Evolutionary conservation across 164 flowering plant genomes (phyloP).

Genomic region (Macadamia integrifolia): DNA sequence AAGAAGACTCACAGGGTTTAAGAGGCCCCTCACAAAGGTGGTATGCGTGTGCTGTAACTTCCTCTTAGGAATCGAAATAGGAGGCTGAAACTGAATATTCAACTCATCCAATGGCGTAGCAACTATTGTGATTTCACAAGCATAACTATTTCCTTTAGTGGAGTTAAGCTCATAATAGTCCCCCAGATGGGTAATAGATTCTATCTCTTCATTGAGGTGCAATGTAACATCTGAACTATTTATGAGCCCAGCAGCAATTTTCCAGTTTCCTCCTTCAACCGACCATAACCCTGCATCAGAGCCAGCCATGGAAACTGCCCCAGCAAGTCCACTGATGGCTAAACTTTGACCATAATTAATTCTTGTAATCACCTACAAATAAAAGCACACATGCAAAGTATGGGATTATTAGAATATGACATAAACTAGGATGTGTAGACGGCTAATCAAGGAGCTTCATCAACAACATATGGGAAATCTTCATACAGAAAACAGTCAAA

Average conservation of each 20-base stretch:
- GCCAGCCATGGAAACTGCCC: constrained; percentile 96
- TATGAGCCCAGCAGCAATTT: constrained; percentile 82
- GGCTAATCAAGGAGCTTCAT: not conserved
- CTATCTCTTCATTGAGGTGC: constrained; percentile 77
- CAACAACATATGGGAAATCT: not conserved
- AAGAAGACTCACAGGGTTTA: constrained; percentile 65
- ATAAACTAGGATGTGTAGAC: constrained; percentile 4
- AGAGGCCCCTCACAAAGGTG: constrained; percentile 79
- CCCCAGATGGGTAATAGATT: constrained; percentile 52
- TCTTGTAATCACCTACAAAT: constrained; percentile 85
- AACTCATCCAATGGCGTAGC: constrained; percentile 68
- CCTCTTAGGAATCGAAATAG: constrained; percentile 63
- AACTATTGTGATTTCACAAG: constrained; percentile 65
- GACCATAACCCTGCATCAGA: constrained; percentile 86
- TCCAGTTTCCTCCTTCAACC: constrained; percentile 91
- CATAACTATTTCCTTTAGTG: constrained; percentile 61
- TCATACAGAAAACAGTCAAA: too few species aligned
- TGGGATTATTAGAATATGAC: not conserved
- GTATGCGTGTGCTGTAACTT: constrained; percentile 80
- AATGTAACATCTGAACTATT: constrained; percentile 56
- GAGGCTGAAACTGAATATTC: constrained; percentile 55
- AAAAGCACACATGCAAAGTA: not conserved
- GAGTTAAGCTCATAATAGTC: constrained; percentile 70
- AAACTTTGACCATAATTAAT: constrained; percentile 93
- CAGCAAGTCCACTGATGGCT: constrained; percentile 88